Evolutionary conservation across 164 flowering plant genomes (phyloP).

Genomic region (Umbellularia californica): DNA sequence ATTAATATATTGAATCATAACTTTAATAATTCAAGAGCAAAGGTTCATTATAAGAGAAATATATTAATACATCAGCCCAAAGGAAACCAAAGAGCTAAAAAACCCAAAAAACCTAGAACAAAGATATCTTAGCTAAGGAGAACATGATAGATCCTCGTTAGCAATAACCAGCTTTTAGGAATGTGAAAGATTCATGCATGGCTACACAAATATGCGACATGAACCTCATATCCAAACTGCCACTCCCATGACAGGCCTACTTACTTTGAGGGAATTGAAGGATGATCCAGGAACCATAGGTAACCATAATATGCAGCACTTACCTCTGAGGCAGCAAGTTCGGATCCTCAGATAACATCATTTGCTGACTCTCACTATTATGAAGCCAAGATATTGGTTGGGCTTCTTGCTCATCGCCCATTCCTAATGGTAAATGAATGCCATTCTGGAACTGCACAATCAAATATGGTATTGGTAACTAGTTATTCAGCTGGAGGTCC

Average conservation of each 20-base stretch:
- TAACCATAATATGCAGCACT: background rate
- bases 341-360: conserved; percentile 42
- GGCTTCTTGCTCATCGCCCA: conserved; percentile 42
- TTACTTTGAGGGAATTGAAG: too few species aligned
- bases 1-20: too few species aligned
- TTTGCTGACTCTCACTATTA: conserved; percentile 38
- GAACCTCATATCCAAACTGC: background rate
- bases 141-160: too few species aligned
- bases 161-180: too few species aligned
- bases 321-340: conserved; percentile 50
- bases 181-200: too few species aligned
- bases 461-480: background rate
- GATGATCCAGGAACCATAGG: too few species aligned
- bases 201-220: background rate
- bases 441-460: conserved; percentile 50
- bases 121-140: too few species aligned
- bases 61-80: too few species aligned
- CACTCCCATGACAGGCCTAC: background rate
- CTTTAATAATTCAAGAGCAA: too few species aligned
- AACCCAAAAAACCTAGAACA: too few species aligned
- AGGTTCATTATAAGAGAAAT: too few species aligned
- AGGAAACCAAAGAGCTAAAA: too few species aligned
- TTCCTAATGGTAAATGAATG: conserved; percentile 48
- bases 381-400: conserved; percentile 62
- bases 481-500: background rate